These are phyloP conservation scores for Myxozyma nipponensis DNA, from an alignment of 805 yeast species.

Conservation along the genomic window DNA sequence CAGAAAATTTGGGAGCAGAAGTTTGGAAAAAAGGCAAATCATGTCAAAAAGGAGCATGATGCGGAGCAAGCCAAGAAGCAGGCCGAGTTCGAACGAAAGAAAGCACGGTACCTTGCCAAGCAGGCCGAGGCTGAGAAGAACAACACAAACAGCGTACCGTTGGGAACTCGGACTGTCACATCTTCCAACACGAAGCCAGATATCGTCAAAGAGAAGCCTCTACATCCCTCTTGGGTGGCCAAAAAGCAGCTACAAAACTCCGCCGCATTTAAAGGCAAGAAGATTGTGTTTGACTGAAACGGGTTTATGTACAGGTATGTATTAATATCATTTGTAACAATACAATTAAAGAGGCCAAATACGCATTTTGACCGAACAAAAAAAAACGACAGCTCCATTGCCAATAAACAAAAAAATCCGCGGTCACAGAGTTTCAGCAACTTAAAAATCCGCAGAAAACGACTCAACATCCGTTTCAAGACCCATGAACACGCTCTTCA, in stretches of 20 bases:
- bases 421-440: neutral
- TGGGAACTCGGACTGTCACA: slow-evolving; percentile 3
- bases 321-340: too few species aligned
- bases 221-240: slow-evolving; percentile 99
- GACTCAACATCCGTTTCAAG: slow-evolving; percentile 6
- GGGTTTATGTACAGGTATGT: too few species aligned
- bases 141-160: slow-evolving; percentile 3
- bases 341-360: too few species aligned
- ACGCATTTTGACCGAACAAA: too few species aligned
- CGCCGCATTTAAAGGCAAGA: slow-evolving; percentile 77
- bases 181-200: neutral
- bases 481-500: neutral
- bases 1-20: slow-evolving; percentile 95
- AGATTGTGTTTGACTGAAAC: slow-evolving; percentile 67
- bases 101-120: slow-evolving; percentile 39
- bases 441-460: neutral
- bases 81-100: slow-evolving; percentile 69
- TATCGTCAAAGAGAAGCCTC: slow-evolving; percentile 31
- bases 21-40: slow-evolving; percentile 80
- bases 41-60: slow-evolving; percentile 63
- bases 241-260: slow-evolving; percentile 58
- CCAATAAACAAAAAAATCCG: too few species aligned
- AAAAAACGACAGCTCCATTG: too few species aligned
- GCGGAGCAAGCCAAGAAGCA: slow-evolving; percentile 53
- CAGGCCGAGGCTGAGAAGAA: slow-evolving; percentile 6